phyloP scores from a whole-genome alignment of 2,329 filamentous ascomycete genomes.

The Chrysosphaeria jannelii region DNA sequence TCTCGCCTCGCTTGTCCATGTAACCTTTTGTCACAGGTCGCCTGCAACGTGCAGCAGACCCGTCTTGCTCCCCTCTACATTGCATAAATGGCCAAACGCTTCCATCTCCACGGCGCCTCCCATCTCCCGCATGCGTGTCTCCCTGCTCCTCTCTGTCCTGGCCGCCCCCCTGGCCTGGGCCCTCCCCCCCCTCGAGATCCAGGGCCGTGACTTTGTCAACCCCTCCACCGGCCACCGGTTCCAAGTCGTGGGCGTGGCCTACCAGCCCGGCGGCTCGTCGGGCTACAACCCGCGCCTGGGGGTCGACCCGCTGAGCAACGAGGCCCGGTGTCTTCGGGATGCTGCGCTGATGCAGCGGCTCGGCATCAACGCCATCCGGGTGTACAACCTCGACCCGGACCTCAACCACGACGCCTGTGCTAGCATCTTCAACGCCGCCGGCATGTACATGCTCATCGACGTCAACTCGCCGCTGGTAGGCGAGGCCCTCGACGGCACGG shows the following conservation, averaged over 20 bases:
- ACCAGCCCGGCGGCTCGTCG: slow-evolving; percentile 35
- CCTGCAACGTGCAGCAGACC: neutral
- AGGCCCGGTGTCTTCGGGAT: slow-evolving; percentile 27
- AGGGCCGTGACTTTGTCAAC: slow-evolving; percentile 29
- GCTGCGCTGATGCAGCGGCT: slow-evolving; percentile 33
- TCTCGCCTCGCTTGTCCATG: too few relatives aligned
- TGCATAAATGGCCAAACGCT: neutral
- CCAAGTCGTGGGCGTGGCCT: slow-evolving; percentile 36
- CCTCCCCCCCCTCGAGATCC: slow-evolving; percentile 23
- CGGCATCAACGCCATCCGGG: slow-evolving; percentile 34
- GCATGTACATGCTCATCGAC: slow-evolving; percentile 39
- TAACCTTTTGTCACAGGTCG: neutral
- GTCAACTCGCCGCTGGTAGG: slow-evolving; percentile 33
- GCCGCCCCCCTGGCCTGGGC: slow-evolving; percentile 22
- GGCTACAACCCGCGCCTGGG: slow-evolving; percentile 23
- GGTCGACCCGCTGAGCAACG: slow-evolving; percentile 28
- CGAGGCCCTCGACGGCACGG: slow-evolving; percentile 21
- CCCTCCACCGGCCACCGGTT: slow-evolving; percentile 25
- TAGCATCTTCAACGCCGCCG: slow-evolving; percentile 35
- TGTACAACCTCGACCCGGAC: slow-evolving; percentile 37
- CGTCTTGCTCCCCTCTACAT: neutral
- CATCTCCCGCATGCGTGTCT: slow-evolving; percentile 3
- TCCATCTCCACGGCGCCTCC: neutral
- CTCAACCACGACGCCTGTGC: slow-evolving; percentile 36
- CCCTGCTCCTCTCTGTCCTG: slow-evolving; percentile 15